Base-by-base conservation (phyloP, 257 asterid genomes). In the Paulownia fortunei region DNA sequence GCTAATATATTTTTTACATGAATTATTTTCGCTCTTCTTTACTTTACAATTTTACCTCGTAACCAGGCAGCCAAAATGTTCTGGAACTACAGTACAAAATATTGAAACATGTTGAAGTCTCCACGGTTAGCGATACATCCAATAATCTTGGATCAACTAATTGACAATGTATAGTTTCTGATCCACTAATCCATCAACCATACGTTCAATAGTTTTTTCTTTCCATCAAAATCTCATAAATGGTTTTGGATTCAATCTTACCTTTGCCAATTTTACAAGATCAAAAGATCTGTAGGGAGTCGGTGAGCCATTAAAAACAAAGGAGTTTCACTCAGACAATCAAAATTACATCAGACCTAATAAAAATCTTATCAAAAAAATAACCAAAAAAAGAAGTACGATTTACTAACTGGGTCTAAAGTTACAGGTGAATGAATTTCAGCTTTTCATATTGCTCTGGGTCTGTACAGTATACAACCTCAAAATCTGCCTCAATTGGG, bases 391-490 rank as follows among this genome's bases (percentile, higher is more conserved):
- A 46, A 80, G 16, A 55, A 16, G 63, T 13, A 3, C 8, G 16
- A 36, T 60, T 18, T 56, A 77, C 68, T 73, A 79, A 76, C n/a
- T 55, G n/a, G 61, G 63, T 65, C 74, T 69, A 62, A 69, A 65
- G 47, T 24, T 32, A 72, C 78, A 78, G 32, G 74, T 62, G 23
- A 42, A 36, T 24, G 72, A 56, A 73, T 55, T 8, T 24, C 9
- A 62, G 9, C 7, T 23, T 73, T 13, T 69, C 75, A 70, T 18
- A 23, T 37, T 44, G 74, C 46, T 76, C 71, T 4, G 76, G 68
- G 77, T 80, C 83, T 90, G 85, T 90, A 87, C 93, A 90, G 81
- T 76, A 84, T 81, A 82, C 68, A 82, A 81, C 63, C 71, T 63
- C 44, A 34, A 79, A 82, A 79, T 72, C 84, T 47, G 19, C 63